Conservation (phyloP, 768 basidiomycete genomes). For the Trametes villosa region DNA sequence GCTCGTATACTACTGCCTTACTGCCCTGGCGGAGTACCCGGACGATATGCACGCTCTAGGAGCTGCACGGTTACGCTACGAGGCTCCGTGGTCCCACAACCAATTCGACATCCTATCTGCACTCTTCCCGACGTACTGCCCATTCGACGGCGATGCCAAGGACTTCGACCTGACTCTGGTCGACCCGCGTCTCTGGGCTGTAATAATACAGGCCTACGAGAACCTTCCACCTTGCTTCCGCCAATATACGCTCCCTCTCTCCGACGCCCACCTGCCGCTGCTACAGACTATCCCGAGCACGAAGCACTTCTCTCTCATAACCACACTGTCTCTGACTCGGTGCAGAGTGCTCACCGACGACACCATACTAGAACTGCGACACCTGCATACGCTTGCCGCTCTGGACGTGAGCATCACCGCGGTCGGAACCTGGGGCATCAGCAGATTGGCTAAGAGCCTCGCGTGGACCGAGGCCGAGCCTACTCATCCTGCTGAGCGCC, state of each 20-base stretch:
- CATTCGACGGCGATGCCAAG: not conserved
- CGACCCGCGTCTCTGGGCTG: slow-evolving; percentile 67
- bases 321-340: slow-evolving; percentile 61
- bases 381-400: slow-evolving; percentile 58
- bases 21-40: slow-evolving; percentile 45
- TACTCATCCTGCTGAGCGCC: slow-evolving; percentile 11
- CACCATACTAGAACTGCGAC: slow-evolving; percentile 52
- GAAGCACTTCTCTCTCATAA: slow-evolving; percentile 62
- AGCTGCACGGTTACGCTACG: slow-evolving; percentile 43
- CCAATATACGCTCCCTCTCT: slow-evolving; percentile 53
- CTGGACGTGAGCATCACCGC: slow-evolving; percentile 64
- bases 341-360: slow-evolving; percentile 63
- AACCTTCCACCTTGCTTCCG: slow-evolving; percentile 50
- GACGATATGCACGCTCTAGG: slow-evolving; percentile 48
- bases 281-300: slow-evolving; percentile 62
- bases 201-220: slow-evolving; percentile 62
- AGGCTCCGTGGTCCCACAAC: slow-evolving; percentile 25
- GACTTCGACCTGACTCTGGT: slow-evolving; percentile 30
- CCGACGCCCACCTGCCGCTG: slow-evolving; percentile 55
- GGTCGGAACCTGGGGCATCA: slow-evolving; percentile 57
- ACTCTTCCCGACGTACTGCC: slow-evolving; percentile 41
- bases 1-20: slow-evolving; percentile 56
- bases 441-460: slow-evolving; percentile 54
- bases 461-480: slow-evolving; percentile 39
- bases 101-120: slow-evolving; percentile 43